Conservation (phyloP, 345 rosid genomes). For the Geranium rotundifolium region DNA sequence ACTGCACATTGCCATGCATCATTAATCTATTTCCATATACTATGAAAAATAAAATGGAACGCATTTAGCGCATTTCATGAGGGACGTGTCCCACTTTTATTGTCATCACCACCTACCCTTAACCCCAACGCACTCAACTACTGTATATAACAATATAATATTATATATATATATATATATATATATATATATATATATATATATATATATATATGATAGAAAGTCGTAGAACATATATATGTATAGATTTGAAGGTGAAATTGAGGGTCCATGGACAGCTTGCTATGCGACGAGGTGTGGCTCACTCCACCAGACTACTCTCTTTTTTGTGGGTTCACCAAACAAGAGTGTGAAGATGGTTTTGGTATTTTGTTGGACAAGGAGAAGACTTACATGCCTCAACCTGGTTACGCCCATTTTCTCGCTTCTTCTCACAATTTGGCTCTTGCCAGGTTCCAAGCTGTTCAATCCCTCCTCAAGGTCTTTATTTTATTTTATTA, state of each 20-base stretch:
- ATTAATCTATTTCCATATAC: neutral
- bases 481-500: neutral
- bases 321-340: neutral
- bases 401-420: neutral
- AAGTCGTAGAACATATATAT: neutral
- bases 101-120: neutral
- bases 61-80: constrained; percentile 17
- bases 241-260: no score
- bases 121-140: constrained; percentile 1
- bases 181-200: no score
- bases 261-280: constrained; percentile 2
- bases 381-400: constrained; percentile 8
- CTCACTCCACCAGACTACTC: neutral
- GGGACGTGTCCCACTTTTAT: constrained; percentile 12
- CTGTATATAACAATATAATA: no score
- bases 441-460: constrained; percentile 10
- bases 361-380: constrained; percentile 8
- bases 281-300: constrained; percentile 18
- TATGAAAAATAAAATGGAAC: neutral
- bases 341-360: constrained; percentile 8
- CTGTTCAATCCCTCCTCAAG: constrained; percentile 11
- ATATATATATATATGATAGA: no score
- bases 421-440: constrained; percentile 2
- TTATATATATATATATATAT: no score
- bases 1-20: neutral